Evolutionary conservation across 352 stramenopile species (phyloP), one percentile per base, ranked within the genome.

Genomic region (Phytophthora pini): DNA sequence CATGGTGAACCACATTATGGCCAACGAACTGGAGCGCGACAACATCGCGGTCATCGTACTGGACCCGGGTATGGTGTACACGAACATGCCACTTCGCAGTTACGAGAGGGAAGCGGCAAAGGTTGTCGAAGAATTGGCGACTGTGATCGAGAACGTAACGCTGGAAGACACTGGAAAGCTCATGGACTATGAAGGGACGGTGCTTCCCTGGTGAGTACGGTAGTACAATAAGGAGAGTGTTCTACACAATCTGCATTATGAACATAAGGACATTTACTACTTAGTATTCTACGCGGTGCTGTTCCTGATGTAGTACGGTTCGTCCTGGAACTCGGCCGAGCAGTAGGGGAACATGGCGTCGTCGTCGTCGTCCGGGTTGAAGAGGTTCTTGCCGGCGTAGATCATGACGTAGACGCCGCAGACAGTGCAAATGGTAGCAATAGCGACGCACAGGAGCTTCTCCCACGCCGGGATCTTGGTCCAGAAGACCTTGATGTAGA

Each of bases 231-330:
- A 3, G 13, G 5, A 9, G 3, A 43, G 38, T 10, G 13, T 22
- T 43, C 38, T 29, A 48, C 38, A 24, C 22, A 46, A 39, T 38
- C 22, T 48, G 5, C 22, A 39, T 27, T 27, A 40, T 53, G 34
- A 46, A 39, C 24, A 49, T 17, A 20, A 17, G 10, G 24, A 41
- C 26, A 49, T 58, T 39, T 58, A 58, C 51, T 38, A 40, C 9
- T 29, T 27, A 20, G n/a, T 48, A 20, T 31, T 62, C 5, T 54
- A 64, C 24, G 20, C 45, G 8, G 48, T 67, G 13, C 22, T 52
- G 38, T 70, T 62, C 46, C 65, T 22, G 29, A 82, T 74, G 56
- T 84, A 89, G 41, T 92, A 91, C 47, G 84, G 76, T 29, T 93
- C 49, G 9, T 77, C 52, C 49, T 88, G 66, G 62, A 70, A 84